Evolutionary conservation across 352 stramenopile genomes (phyloP).

Genomic region (Globisporangium yorkense): DNA sequence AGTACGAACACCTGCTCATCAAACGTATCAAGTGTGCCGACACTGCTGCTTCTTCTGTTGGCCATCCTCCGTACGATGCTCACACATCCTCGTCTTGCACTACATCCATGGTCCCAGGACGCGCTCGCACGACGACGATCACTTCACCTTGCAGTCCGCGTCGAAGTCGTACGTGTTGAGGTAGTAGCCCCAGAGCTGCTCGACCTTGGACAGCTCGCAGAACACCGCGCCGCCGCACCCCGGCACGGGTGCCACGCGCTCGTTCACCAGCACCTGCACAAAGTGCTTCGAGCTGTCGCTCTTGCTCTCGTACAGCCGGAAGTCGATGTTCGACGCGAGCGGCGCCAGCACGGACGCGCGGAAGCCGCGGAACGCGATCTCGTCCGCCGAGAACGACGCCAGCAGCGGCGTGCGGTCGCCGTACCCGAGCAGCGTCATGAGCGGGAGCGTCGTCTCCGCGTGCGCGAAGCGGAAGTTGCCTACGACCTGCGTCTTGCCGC

Average conservation of each 20-base stretch:
- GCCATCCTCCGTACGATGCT: too few species aligned
- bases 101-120: too few species aligned
- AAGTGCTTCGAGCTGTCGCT: slow-evolving; percentile 10
- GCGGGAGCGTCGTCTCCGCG: slow-evolving; percentile 61
- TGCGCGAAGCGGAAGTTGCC: slow-evolving; percentile 57
- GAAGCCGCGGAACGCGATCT: slow-evolving; percentile 31
- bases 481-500: slow-evolving; percentile 4
- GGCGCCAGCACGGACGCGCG: slow-evolving; percentile 31
- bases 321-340: slow-evolving; percentile 46
- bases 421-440: slow-evolving; percentile 59
- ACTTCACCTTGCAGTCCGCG: slow-evolving; percentile 18
- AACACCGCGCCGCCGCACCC: slow-evolving; percentile 34
- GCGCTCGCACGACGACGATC: too few species aligned
- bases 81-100: too few species aligned
- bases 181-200: slow-evolving; percentile 48
- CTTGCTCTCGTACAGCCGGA: slow-evolving; percentile 31
- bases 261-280: slow-evolving; percentile 45
- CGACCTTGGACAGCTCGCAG: slow-evolving; percentile 36
- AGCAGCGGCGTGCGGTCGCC: slow-evolving; percentile 21
- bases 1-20: too few species aligned
- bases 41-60: too few species aligned
- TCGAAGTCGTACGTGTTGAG: slow-evolving; percentile 39
- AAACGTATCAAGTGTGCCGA: too few species aligned
- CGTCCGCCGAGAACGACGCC: slow-evolving; percentile 18
- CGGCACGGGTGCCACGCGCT: slow-evolving; percentile 23